Percentiles rank a stretch among this genome's conserved stretches.
Evolutionary conservation across 2,329 filamentous ascomycete species (phyloP).

Genomic region (Trichoderma semiorbis): DNA sequence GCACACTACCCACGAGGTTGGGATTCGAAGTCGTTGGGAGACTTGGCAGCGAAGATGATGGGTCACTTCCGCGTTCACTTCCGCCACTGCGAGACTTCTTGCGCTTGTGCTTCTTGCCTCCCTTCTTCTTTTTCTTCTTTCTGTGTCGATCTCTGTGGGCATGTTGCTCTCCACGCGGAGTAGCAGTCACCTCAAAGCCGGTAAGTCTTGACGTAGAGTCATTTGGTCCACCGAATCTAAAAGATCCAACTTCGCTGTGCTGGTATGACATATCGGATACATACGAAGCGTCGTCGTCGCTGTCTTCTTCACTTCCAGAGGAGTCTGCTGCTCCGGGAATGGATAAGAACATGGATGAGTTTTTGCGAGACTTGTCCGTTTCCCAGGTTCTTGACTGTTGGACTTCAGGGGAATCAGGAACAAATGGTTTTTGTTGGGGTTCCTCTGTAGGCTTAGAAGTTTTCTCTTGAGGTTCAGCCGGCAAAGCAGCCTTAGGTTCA

Average conservation of each 20-base stretch:
- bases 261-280: neutral
- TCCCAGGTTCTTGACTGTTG: neutral
- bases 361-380: neutral
- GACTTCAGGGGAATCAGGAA: neutral
- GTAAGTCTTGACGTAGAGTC: neutral
- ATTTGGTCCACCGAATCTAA: neutral
- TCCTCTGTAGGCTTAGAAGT: neutral
- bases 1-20: neutral
- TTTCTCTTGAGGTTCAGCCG: neutral
- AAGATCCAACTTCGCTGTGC: neutral
- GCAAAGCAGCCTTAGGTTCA: neutral
- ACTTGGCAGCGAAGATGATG: neutral
- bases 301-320: neutral
- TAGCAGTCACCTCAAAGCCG: neutral
- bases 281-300: neutral
- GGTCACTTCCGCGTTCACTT: neutral
- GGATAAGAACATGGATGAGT: neutral
- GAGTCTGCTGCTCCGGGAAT: neutral
- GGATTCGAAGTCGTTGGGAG: neutral
- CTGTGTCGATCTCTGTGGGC: neutral
- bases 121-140: slow-evolving; percentile 14
- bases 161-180: neutral
- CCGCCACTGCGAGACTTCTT: slow-evolving; percentile 20
- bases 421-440: neutral
- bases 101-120: slow-evolving; percentile 32